Evolutionary conservation across 306 rosid genomes (phyloP), one percentile per base, ranked within the genome.

Genomic region (Pterocarpus macrocarpus): DNA sequence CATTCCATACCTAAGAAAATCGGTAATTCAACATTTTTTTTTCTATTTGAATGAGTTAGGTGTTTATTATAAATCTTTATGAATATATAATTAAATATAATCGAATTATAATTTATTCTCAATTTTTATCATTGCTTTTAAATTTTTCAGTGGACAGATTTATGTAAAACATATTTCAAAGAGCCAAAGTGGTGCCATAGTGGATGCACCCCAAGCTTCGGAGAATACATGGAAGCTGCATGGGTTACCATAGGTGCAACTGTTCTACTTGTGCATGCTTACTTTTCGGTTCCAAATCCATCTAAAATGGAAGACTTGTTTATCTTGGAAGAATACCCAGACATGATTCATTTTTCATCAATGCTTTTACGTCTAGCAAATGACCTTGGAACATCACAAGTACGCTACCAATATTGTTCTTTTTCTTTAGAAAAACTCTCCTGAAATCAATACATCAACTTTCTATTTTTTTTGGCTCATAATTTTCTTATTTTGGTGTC

Each of bases 181-280:
- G 83, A 79, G 68, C 71, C 77, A 70, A 70, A 69, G 2, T 79
- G 77, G 83, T 70, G 59, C 9, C 2, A 79, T 13, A 59, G 12
- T 70, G 53, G 71, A 58, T 61, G 69, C 22, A 70, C 15, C 0
- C 70, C 77, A 79, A 70, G 7, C 1, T 5, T 77, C 0, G 32
- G 36, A 65, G 81, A 77, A 36, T 77, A 77, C 33, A 3, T 77
- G 14, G 66, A 65, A 0, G 64, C 50, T 65, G 55, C 33, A 0
- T 65, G 73, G 64, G 50, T 77, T 36, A 34, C 81, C 2, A 14
- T 65, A 36, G 1, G 11, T 65, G 4, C 5, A 65, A 41, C n/a
- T 7, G 11, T 28, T 53, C 0, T 14, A 8, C 16, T 50, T 2
- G 12, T 4, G 4, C 66, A 77, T 53, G 44, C 65, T 77, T 65